phyloP scores from a whole-genome alignment of 257 asterid species.

The Solanum ahanhuiri region DNA sequence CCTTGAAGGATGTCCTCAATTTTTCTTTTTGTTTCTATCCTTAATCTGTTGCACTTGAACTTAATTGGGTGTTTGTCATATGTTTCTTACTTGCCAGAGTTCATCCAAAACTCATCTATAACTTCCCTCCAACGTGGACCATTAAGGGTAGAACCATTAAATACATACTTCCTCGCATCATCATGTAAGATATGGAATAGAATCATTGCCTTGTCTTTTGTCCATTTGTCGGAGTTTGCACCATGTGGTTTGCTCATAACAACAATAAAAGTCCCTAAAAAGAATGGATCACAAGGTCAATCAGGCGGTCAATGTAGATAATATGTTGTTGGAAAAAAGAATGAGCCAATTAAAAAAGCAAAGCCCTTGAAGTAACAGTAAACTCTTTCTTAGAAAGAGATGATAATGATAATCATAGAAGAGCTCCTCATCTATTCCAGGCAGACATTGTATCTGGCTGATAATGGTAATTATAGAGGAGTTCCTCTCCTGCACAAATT shows the following conservation, averaged over 20 bases:
- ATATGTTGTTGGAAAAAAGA: constrained; percentile 10
- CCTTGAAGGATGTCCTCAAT: background rate
- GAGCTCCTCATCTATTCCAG: constrained; percentile 88
- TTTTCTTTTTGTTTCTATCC: background rate
- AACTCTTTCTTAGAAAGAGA: constrained; percentile 36
- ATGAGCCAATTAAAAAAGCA: constrained; percentile 5
- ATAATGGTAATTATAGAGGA: constrained; percentile 79
- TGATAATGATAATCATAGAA: constrained; percentile 77
- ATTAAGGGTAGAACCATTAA: background rate
- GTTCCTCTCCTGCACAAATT: constrained; percentile 73
- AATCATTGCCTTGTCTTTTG: background rate
- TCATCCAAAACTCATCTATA: background rate
- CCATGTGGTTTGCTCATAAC: background rate
- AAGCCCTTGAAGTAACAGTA: constrained; percentile 20
- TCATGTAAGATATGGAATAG: background rate
- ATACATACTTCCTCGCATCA: background rate
- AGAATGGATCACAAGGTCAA: constrained; percentile 15
- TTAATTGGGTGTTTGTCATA: background rate
- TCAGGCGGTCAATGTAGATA: constrained; percentile 3
- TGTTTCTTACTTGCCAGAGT: background rate
- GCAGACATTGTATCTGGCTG: constrained; percentile 82
- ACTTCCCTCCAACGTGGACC: background rate
- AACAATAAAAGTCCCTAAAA: background rate
- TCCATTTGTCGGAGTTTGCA: background rate
- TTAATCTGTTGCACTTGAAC: background rate